Evolutionary conservation across 2,329 filamentous ascomycete species (phyloP), one percentile per base, ranked within the genome.

Genomic region (Fusarium drepaniforme): DNA sequence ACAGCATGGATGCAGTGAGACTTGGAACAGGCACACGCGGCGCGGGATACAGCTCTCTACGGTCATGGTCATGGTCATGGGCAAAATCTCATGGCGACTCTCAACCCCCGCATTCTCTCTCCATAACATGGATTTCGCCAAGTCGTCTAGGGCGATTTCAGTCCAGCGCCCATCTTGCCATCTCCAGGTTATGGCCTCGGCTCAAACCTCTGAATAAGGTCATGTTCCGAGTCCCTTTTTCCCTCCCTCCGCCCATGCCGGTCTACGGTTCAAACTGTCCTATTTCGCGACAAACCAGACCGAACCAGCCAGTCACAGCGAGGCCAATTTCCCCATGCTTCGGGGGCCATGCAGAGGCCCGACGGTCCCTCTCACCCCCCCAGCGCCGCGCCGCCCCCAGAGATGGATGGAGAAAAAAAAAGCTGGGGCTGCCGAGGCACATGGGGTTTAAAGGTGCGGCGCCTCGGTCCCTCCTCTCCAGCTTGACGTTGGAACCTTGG

Each of bases 341-440:
- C 51, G 46, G 61, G 46, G 56, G 16, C 38, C 25, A 53, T 53
- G 49, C 49, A 53, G 18, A 53, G 60, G 42, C 57, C 66, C 68
- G 64, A 44, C 63, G 46, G 40, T 44, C n/a, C n/a, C 37, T 38
- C 35, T 37, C 30, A 28, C 25, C 25, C 63, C 66, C 64, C 69
- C 58, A 64, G 49, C 30, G 42, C 30, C 30, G 30, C 30, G 25
- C 25, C 25, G 25, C n/a, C 23, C 53, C 33, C 25, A 51, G 33
- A 38, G 33, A 28, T 23, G 35, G 64, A 44, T 44, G 40, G 40
- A 44, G 64, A 44, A 64, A 68, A 40, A 78, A 79, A 79, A n/a
- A n/a, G 75, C 77, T 79, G 77, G 77, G 76, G 77, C 77, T 79
- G 76, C 77, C 77, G 77, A 79, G 77, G 77, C 76, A 75, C 77